Conservation (phyloP, 345 rosid genomes). For the Hevea brasiliensis region DNA sequence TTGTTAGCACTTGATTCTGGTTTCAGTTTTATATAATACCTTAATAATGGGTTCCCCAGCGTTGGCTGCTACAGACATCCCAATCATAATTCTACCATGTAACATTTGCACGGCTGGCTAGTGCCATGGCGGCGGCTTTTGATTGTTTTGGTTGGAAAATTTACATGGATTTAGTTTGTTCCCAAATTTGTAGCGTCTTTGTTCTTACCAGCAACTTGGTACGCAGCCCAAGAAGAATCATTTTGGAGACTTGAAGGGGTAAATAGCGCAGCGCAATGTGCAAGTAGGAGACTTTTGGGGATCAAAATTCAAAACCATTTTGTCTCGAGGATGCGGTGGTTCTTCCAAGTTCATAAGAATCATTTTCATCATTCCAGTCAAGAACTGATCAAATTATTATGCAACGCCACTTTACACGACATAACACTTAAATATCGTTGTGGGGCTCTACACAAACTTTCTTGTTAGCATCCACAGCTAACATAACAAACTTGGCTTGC, state of each 20-base stretch:
- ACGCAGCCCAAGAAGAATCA: background rate
- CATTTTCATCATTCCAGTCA: too few species aligned
- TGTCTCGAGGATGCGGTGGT: too few species aligned
- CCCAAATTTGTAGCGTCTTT: background rate
- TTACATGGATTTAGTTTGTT: background rate
- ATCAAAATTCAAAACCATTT: too few species aligned
- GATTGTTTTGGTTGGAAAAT: background rate
- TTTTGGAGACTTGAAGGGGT: too few species aligned
- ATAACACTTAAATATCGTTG: too few species aligned
- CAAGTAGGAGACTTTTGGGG: too few species aligned
- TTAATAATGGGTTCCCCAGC: background rate
- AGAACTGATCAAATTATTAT: too few species aligned
- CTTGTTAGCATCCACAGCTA: background rate
- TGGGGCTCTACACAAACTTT: background rate
- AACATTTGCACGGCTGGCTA: background rate
- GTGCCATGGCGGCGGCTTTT: background rate
- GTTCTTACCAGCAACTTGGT: too few species aligned
- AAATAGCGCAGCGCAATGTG: too few species aligned
- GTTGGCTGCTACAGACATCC: background rate
- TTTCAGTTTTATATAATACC: background rate
- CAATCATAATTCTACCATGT: background rate
- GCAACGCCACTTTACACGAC: too few species aligned
- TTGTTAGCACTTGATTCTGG: conserved; percentile 31
- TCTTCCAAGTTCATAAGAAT: too few species aligned
- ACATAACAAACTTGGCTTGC: background rate